Base-by-base conservation (phyloP, 148 eudicot genomes). In the Chenopodium berlandieri region DNA sequence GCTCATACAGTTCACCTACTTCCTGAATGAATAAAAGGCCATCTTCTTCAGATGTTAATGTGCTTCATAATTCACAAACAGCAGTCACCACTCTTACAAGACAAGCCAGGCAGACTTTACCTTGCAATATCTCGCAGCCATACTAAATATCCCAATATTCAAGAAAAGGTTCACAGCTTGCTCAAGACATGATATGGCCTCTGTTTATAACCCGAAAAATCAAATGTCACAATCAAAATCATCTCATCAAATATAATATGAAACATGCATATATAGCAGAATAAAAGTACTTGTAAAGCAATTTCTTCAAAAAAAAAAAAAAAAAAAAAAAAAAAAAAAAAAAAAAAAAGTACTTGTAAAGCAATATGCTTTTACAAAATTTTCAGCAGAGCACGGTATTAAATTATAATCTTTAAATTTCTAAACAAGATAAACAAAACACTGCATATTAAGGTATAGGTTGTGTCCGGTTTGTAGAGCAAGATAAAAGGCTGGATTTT, bases 1-100 rank as follows among this genome's bases (percentile, higher is more conserved):
- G 87, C 88, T 88, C 96, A 52, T 80, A 88, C 71, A 91, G 77
- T 12, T 91, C 91, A 58, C 90, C 96, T 9, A 86, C 88, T 88
- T 92, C 96, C 94, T 92, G 82, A 27, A 82, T 62, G 23, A 78
- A 66, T 65, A 75, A 52, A 0, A 46, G 19, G 19, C 9, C 7
- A 9, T 27, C 27, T 27, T n/a, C 3, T 72, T 25, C 5, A 23
- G 12, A 46, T 37, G 17, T 50, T 23, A 46, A 7, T 46, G 16
- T 69, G n/a, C 4, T 46, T 80, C 62, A 40, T 9, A 3, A n/a
- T 23, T 23, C 54, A 75, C 4, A 52, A 32, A 20, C 14, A 54
- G 8, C 34, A 32, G 70, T 72, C 32, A 31, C 1, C 31, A 68
- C 32, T 48, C 23, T 7, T 3, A 12, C 60, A 46, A 14, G 1